Percentiles rank a stretch among this genome's conserved stretches.
phyloP scores from a whole-genome alignment of 202 grass and related monocot genomes.

The Hordeum pubiflorum region DNA sequence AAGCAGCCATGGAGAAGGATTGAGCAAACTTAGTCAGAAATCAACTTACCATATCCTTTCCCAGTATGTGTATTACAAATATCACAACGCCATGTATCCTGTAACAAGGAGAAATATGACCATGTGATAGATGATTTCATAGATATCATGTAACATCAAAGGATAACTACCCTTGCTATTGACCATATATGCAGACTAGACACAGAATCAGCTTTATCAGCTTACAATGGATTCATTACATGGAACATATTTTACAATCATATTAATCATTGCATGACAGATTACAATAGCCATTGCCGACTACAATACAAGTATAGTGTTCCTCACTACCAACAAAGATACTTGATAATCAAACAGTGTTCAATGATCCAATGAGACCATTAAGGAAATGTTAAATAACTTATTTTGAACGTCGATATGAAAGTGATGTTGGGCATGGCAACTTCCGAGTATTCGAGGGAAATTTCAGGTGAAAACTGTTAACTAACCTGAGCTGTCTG shows the following conservation, averaged over 20 bases:
- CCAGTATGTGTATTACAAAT: slow-evolving; percentile 71
- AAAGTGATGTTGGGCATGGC: not conserved
- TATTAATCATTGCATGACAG: not conserved
- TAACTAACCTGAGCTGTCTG: slow-evolving; percentile 61
- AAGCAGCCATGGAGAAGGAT: not conserved
- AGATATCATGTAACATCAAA: not conserved
- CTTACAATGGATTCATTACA: not conserved
- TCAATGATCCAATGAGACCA: not conserved
- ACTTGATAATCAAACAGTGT: not conserved
- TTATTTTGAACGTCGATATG: not conserved
- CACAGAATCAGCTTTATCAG: not conserved
- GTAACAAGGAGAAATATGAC: slow-evolving; percentile 31
- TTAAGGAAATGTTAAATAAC: not conserved
- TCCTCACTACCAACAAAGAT: not conserved
- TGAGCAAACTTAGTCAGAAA: not conserved
- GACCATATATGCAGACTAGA: not conserved
- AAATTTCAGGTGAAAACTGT: not conserved
- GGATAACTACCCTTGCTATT: not conserved
- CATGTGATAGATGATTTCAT: not conserved
- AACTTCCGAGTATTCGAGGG: not conserved
- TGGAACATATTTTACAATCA: not conserved
- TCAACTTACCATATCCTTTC: slow-evolving; percentile 93
- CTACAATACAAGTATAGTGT: not conserved
- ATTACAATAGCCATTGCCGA: not conserved
- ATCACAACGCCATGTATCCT: slow-evolving; percentile 88